A percentile compares a stretch with the other conserved stretches of the same genome.
phyloP scores from a whole-genome alignment of 495 filamentous ascomycete genomes.

The Peziza echinospora region DNA sequence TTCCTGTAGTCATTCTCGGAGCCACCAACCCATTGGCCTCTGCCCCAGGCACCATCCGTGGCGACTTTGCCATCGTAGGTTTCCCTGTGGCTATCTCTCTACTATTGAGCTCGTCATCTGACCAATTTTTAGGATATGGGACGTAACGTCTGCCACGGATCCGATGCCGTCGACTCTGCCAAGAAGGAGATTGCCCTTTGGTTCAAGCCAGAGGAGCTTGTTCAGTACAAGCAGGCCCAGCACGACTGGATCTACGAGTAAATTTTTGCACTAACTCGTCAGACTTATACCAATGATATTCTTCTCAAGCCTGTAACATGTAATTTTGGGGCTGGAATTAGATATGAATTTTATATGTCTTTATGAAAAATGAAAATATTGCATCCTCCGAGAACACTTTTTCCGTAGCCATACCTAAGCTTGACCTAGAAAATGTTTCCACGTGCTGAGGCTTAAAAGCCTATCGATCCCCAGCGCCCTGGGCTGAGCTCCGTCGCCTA shows the following conservation, averaged over 20 bases:
- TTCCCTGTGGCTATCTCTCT: background rate
- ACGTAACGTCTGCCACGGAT: constrained; percentile 98
- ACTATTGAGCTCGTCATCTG: constrained; percentile 6
- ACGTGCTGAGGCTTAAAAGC: too few species aligned
- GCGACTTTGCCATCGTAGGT: constrained; percentile 48
- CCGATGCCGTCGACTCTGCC: constrained; percentile 91
- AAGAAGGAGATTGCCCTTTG: constrained; percentile 98
- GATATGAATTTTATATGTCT: too few species aligned
- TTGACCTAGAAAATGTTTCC: too few species aligned
- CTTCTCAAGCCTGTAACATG: too few species aligned
- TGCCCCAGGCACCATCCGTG: constrained; percentile 88
- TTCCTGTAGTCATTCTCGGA: constrained; percentile 52
- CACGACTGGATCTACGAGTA: constrained; percentile 95
- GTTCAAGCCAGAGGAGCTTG: constrained; percentile 72
- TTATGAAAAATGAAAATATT: too few species aligned
- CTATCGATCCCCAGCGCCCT: too few species aligned
- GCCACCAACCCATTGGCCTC: constrained; percentile 95
- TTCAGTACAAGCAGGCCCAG: constrained; percentile 56
- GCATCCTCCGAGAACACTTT: too few species aligned
- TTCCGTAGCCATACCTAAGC: too few species aligned
- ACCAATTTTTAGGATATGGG: constrained; percentile 46
- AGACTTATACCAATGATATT: too few species aligned
- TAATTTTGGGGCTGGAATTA: too few species aligned
- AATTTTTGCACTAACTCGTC: background rate
- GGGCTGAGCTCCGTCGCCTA: too few species aligned